Conservation (phyloP, 305 asterid genomes). For the Nicotiana rustica region DNA sequence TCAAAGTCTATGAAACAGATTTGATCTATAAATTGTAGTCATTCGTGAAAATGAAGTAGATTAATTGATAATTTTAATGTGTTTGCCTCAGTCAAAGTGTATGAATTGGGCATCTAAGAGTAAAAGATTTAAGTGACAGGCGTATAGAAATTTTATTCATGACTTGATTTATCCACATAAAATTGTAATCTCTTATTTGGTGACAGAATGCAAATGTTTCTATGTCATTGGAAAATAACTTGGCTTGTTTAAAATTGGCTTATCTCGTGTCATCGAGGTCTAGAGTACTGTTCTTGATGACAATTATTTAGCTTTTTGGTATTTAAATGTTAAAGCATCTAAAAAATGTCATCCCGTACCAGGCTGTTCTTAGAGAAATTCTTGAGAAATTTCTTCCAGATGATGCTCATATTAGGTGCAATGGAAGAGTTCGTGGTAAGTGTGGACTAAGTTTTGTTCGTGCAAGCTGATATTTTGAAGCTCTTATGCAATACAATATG, state of each 20-base stretch:
- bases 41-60: neutral
- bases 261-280: neutral
- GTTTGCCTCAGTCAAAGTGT: neutral
- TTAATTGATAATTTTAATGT: neutral
- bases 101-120: neutral
- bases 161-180: slow-evolving; percentile 13
- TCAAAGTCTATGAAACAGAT: slow-evolving; percentile 19
- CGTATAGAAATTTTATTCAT: slow-evolving; percentile 1
- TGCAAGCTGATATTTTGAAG: slow-evolving; percentile 23
- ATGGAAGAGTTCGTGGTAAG: slow-evolving; percentile 95
- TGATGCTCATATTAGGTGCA: slow-evolving; percentile 83
- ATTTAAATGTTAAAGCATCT: slow-evolving; percentile 35
- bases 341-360: slow-evolving; percentile 37
- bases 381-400: slow-evolving; percentile 75
- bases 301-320: neutral
- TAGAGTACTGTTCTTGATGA: neutral
- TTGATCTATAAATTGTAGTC: neutral
- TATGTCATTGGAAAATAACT: neutral
- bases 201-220: slow-evolving; percentile 5
- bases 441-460: slow-evolving; percentile 12
- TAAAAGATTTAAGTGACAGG: neutral
- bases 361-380: slow-evolving; percentile 94
- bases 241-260: neutral
- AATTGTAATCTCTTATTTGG: slow-evolving; percentile 21
- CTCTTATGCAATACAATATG: neutral